Conservation (phyloP, 2,329 filamentous ascomycete species). For the Rhynchosporium graminicola region DNA sequence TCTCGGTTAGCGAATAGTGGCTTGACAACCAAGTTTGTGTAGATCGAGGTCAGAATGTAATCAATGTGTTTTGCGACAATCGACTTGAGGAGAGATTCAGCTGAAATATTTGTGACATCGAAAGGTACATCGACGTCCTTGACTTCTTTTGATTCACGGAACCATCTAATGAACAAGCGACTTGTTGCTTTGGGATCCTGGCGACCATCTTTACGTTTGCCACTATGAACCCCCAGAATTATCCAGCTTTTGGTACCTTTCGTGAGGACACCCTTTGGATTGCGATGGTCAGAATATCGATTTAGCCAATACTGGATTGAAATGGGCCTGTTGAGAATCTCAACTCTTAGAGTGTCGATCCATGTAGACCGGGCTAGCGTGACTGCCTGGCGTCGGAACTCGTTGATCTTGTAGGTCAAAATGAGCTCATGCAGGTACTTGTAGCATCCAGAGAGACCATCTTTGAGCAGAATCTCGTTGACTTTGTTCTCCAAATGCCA, state of each 20-base stretch:
- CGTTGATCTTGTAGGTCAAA: conserved; percentile 85
- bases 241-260: conserved; percentile 76
- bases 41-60: conserved; percentile 68
- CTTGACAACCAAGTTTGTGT: conserved; percentile 58
- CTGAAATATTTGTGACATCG: conserved; percentile 66
- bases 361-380: conserved; percentile 71
- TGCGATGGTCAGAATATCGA: conserved; percentile 46
- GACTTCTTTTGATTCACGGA: conserved; percentile 77
- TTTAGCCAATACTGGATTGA: conserved; percentile 89
- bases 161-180: conserved; percentile 72
- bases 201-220: conserved; percentile 48
- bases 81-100: conserved; percentile 71
- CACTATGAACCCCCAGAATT: conserved; percentile 78
- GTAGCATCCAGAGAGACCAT: conserved; percentile 80
- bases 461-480: conserved; percentile 68
- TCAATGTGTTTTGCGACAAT: conserved; percentile 76
- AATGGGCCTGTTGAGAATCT: conserved; percentile 77
- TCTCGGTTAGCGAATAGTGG: conserved; percentile 62
- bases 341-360: conserved; percentile 75
- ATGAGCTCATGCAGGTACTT: conserved; percentile 84
- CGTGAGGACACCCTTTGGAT: conserved; percentile 46
- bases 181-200: conserved; percentile 51
- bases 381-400: conserved; percentile 75
- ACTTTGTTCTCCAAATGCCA: conserved; percentile 67
- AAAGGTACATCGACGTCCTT: conserved; percentile 67